These are phyloP conservation scores for Xerocomus nothofagi DNA, from an alignment of 1,284 basidiomycete species.

Conservation along the genomic window DNA sequence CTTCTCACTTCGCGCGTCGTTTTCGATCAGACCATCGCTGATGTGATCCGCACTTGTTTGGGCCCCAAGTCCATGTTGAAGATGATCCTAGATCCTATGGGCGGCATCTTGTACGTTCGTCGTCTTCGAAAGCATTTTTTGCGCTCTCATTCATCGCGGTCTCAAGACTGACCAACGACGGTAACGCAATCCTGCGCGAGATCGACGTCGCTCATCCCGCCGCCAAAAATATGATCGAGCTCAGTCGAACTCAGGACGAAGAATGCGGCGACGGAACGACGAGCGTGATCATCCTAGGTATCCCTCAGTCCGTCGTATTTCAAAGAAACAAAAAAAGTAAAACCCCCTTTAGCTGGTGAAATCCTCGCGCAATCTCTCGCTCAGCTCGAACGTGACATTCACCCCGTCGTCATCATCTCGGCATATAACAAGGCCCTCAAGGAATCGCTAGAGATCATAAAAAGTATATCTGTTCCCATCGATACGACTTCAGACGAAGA, in stretches of 20 bases:
- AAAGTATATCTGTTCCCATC: conserved; percentile 87
- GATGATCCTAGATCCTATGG: conserved; percentile 99
- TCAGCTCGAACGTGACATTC: conserved; percentile 93
- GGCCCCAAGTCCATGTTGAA: conserved; percentile 99
- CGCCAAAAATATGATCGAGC: conserved; percentile 99
- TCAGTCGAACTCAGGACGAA: conserved; percentile 96
- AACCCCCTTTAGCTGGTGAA: conserved; percentile 74
- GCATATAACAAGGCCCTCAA: conserved; percentile 96
- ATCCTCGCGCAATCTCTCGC: conserved; percentile 95
- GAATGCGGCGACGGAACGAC: conserved; percentile 99
- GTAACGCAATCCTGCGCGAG: conserved; percentile 95
- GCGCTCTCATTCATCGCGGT: conserved; percentile 4
- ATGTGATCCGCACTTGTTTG: conserved; percentile 97
- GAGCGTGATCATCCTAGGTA: conserved; percentile 94
- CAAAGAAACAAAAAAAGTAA: no score
- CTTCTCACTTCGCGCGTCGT: background rate
- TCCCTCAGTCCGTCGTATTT: background rate
- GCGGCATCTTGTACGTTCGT: conserved; percentile 81
- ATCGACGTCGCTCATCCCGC: conserved; percentile 98
- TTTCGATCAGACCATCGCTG: conserved; percentile 81
- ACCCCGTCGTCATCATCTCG: conserved; percentile 98
- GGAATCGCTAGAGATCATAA: conserved; percentile 87
- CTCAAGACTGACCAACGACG: conserved; percentile 90
- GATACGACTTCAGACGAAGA: conserved; percentile 84
- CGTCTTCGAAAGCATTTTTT: background rate